Conservation (phyloP, 352 stramenopile species). For the Phytophthora pistaciae region DNA sequence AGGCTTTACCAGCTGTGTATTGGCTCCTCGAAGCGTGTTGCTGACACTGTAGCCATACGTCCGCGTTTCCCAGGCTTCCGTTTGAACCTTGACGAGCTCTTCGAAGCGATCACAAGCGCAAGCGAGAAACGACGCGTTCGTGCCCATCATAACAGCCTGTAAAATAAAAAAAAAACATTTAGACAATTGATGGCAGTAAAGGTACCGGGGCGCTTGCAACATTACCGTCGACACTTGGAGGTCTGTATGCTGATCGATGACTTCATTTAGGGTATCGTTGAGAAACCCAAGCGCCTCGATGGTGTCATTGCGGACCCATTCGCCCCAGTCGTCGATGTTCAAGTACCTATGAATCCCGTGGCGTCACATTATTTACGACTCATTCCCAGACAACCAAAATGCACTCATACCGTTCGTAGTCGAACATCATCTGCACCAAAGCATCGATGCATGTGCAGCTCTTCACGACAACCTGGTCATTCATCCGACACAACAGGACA, state of each 20-base stretch:
- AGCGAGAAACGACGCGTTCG: conserved; percentile 76
- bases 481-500: not conserved
- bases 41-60: conserved; percentile 81
- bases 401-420: conserved; percentile 65
- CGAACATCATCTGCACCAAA: conserved; percentile 82
- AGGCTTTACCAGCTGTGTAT: conserved; percentile 50
- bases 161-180: not conserved
- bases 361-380: not conserved
- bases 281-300: conserved; percentile 78
- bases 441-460: conserved; percentile 70
- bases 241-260: conserved; percentile 78
- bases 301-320: conserved; percentile 77
- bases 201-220: not conserved
- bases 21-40: conserved; percentile 56
- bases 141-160: conserved; percentile 77
- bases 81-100: conserved; percentile 69
- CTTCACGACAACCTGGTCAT: conserved; percentile 61
- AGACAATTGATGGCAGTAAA: not conserved
- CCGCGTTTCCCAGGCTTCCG: conserved; percentile 71
- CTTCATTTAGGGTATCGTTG: conserved; percentile 79
- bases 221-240: conserved; percentile 80
- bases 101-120: conserved; percentile 77
- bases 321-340: conserved; percentile 85
- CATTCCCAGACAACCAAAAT: not conserved
- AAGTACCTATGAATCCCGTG: conserved; percentile 46